Evolutionary conservation across 2,329 filamentous ascomycete species (phyloP).

Genomic region (Botryotinia globosa): DNA sequence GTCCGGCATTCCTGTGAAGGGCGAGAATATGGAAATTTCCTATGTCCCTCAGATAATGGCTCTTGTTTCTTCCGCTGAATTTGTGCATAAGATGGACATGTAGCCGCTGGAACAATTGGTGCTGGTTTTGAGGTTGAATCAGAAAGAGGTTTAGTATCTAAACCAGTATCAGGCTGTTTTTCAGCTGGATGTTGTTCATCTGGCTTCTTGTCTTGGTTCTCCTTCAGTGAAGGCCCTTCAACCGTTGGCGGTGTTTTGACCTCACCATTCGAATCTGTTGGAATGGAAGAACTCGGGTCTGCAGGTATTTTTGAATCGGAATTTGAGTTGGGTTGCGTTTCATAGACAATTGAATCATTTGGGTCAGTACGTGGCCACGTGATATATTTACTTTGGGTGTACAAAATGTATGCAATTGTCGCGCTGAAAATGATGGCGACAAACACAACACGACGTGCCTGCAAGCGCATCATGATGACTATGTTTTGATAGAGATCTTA

Average conservation of each 20-base stretch:
- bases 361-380: background rate
- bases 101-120: background rate
- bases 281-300: background rate
- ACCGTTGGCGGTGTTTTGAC: background rate
- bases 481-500: background rate
- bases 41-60: conserved; percentile 52
- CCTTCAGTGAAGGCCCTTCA: background rate
- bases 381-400: background rate
- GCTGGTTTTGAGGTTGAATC: background rate
- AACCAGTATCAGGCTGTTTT: background rate
- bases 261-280: background rate
- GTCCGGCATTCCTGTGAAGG: conserved; percentile 75
- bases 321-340: background rate
- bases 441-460: background rate
- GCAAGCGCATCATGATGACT: conserved; percentile 2
- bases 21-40: conserved; percentile 76
- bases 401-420: background rate
- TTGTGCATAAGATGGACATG: conserved; percentile 24
- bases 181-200: background rate
- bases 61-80: conserved; percentile 28
- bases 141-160: background rate
- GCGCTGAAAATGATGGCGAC: conserved; percentile 2
- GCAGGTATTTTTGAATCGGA: background rate
- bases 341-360: background rate
- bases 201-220: conserved; percentile 1